Evolutionary conservation across 306 rosid genomes (phyloP).

Genomic region (Adenanthera pavonina): DNA sequence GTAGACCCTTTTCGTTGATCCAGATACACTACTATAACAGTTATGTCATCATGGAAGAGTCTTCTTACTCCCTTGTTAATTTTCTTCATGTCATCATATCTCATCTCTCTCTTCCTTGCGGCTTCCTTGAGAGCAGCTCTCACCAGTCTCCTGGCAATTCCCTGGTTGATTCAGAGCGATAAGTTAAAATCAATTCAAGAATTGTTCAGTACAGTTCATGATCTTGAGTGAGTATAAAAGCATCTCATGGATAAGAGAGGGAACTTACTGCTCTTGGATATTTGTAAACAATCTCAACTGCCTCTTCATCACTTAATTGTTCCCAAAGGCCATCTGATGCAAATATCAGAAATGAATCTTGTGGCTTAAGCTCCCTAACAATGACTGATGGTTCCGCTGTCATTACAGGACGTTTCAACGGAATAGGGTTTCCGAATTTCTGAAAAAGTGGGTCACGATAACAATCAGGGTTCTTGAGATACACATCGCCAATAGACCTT

Average conservation of each 20-base stretch:
- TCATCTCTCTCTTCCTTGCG: conserved; percentile 92
- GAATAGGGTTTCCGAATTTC: conserved; percentile 71
- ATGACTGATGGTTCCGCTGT: conserved; percentile 93
- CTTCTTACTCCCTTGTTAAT: conserved; percentile 84
- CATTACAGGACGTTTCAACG: conserved; percentile 83
- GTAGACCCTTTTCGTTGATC: conserved; percentile 62
- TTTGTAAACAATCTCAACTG: conserved; percentile 84
- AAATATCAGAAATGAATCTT: conserved; percentile 87
- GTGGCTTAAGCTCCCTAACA: conserved; percentile 66
- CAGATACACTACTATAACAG: conserved; percentile 84
- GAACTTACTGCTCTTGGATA: conserved; percentile 90
- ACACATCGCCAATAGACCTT: conserved; percentile 91
- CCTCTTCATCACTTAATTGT: conserved; percentile 84
- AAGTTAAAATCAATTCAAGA: conserved; percentile 29
- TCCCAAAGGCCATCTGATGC: conserved; percentile 99
- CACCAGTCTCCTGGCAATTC: conserved; percentile 91
- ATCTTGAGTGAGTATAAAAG: not conserved
- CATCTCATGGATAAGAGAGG: conserved; percentile 30
- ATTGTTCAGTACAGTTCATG: not conserved
- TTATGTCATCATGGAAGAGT: conserved; percentile 89
- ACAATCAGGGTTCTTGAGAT: conserved; percentile 87
- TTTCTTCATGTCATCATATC: conserved; percentile 84
- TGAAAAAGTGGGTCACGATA: conserved; percentile 74
- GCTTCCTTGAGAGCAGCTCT: conserved; percentile 86
- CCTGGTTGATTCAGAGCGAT: conserved; percentile 55